Percentiles rank a stretch among this genome's conserved stretches.
Conservation (phyloP, 768 basidiomycete species). For the Leccinum arenicola region DNA sequence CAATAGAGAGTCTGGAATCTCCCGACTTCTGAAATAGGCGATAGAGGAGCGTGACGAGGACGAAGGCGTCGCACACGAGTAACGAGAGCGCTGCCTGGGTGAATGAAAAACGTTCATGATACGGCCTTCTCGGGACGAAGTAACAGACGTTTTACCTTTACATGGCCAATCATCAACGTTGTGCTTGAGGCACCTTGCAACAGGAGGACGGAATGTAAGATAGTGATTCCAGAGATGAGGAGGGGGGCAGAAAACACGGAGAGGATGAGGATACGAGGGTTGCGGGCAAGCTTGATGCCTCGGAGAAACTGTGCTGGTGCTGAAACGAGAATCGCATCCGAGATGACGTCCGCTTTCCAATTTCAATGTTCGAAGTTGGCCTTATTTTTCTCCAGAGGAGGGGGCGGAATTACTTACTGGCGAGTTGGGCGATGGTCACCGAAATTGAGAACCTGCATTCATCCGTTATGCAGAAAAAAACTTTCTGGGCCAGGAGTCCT, state of each 20-base stretch:
- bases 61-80: constrained; percentile 22
- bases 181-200: constrained; percentile 1
- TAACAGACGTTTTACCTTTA: constrained; percentile 15
- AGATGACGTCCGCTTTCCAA: constrained; percentile 20
- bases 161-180: constrained; percentile 20
- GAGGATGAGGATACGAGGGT: constrained; percentile 20
- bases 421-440: constrained; percentile 22
- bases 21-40: constrained; percentile 7
- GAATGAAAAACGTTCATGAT: not conserved
- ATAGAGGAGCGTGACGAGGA: constrained; percentile 17
- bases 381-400: not conserved
- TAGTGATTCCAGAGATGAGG: constrained; percentile 21
- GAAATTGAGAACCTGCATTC: not conserved
- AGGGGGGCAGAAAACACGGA: constrained; percentile 23
- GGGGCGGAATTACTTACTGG: constrained; percentile 18
- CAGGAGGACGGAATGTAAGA: constrained; percentile 23
- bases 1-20: not conserved
- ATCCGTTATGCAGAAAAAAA: constrained; percentile 10
- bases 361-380: not conserved
- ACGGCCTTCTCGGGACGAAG: not conserved
- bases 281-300: constrained; percentile 12
- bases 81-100: constrained; percentile 17
- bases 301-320: constrained; percentile 16
- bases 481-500: constrained; percentile 19
- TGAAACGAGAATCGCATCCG: constrained; percentile 20